phyloP scores from a whole-genome alignment of 768 basidiomycete species.

The Galerina marginata region DNA sequence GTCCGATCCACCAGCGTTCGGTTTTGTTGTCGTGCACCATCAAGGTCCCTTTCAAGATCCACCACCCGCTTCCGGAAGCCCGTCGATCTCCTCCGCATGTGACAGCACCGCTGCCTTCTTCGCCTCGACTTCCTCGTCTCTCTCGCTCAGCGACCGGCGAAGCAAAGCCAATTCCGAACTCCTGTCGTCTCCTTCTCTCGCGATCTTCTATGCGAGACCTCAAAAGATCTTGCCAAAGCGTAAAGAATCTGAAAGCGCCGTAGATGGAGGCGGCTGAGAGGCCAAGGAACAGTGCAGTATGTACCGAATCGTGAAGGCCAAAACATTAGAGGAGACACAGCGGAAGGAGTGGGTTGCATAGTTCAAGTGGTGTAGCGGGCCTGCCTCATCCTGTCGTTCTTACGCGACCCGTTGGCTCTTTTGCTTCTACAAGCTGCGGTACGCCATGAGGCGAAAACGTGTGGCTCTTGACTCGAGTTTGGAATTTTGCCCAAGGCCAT shows the following conservation, averaged over 20 bases:
- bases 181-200: slow-evolving; percentile 17
- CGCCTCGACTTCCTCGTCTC: slow-evolving; percentile 24
- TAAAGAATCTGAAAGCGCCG: slow-evolving; percentile 29
- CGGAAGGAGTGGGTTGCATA: slow-evolving; percentile 17
- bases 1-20: slow-evolving; percentile 21
- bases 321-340: slow-evolving; percentile 14
- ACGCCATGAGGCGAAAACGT: slow-evolving; percentile 42
- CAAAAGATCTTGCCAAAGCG: slow-evolving; percentile 28
- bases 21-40: slow-evolving; percentile 22
- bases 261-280: slow-evolving; percentile 35
- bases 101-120: slow-evolving; percentile 23
- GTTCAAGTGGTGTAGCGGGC: slow-evolving; percentile 15
- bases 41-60: slow-evolving; percentile 26
- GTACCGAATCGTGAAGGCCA: slow-evolving; percentile 18
- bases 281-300: slow-evolving; percentile 35
- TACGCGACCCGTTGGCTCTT: slow-evolving; percentile 17
- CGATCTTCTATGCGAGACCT: slow-evolving; percentile 10
- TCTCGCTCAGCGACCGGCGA: slow-evolving; percentile 23
- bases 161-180: slow-evolving; percentile 21
- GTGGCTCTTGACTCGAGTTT: slow-evolving; percentile 24
- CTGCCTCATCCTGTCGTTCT: slow-evolving; percentile 17
- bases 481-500: slow-evolving; percentile 16
- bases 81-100: slow-evolving; percentile 22
- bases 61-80: slow-evolving; percentile 17
- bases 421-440: slow-evolving; percentile 21